Evolutionary conservation across 306 rosid genomes (phyloP), one percentile per base, ranked within the genome.

Genomic region (Castanopsis chinensis): DNA sequence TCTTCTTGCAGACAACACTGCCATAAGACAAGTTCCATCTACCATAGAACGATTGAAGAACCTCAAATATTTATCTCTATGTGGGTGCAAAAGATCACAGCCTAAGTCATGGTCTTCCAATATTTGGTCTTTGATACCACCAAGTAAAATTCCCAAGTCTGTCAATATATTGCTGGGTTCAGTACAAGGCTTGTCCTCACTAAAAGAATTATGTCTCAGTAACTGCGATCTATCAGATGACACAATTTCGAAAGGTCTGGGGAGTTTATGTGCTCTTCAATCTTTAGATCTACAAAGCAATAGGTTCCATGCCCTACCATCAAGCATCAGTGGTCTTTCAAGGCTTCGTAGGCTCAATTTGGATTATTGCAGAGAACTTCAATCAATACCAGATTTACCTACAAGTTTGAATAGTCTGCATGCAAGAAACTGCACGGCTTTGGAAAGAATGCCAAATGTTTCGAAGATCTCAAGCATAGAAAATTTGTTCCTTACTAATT

Each of bases 1-100:
- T 20, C 75, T 90, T 43, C 21, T 25, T 5, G 88, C 84, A 2
- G 84, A 89, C 19, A 52, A 85, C 11, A 83, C 91, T 51, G 71
- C 77, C 1, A 83, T 89, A 51, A 73, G 35, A 19, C 19, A 57
- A 61, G 64, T 85, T 0, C 91, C 90, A 6, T 69, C 19, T 12
- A 81, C 78, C 35, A 12, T 85, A 5, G 60, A 23, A 10, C 49
- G 72, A 27, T 28, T 81, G 23, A 77, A 69, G 53, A 77, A 77
- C 28, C 83, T 88, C 41, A 52, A 56, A 41, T 33, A 21, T n/a
- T 32, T 90, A 45, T 80, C 82, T 69, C 2, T 90, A 3, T 76
- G 89, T 45, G 87, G 89, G 9, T 74, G 67, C 63, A 75, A 79
- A 76, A 82, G 87, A 56, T 71, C 57, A 10, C 23, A 86, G 3